Conservation (phyloP, 441 rosid genomes). For the Monsonia emarginata region DNA sequence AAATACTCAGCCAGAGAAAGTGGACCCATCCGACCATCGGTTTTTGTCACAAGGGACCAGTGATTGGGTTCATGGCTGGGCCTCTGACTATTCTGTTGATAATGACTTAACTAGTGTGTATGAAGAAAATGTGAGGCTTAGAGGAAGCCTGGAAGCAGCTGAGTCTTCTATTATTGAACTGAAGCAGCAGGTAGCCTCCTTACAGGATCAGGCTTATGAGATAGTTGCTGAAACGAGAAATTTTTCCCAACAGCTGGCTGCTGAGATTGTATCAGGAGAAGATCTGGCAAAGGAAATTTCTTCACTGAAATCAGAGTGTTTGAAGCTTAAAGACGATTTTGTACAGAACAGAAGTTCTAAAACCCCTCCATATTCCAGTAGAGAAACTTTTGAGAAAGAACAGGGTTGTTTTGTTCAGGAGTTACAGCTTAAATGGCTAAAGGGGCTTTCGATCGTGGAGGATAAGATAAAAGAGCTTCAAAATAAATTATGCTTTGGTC, state of each 20-base stretch:
- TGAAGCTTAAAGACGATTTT: conserved; percentile 60
- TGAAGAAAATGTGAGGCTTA: conserved; percentile 75
- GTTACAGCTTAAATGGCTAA: conserved; percentile 50
- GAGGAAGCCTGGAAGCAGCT: conserved; percentile 69
- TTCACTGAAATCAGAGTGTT: conserved; percentile 66
- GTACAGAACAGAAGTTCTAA: conserved; percentile 37
- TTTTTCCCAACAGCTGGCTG: conserved; percentile 58
- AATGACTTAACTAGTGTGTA: conserved; percentile 47
- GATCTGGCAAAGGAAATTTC: conserved; percentile 69
- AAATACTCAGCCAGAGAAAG: conserved; percentile 51
- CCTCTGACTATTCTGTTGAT: conserved; percentile 56
- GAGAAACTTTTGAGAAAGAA: conserved; percentile 27
- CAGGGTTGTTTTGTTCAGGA: conserved; percentile 36
- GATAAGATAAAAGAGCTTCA: conserved; percentile 65
- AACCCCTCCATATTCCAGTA: conserved; percentile 26
- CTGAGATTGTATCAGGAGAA: conserved; percentile 82
- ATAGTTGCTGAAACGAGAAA: conserved; percentile 60
- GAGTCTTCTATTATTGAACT: conserved; percentile 73
- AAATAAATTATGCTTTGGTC: conserved; percentile 52
- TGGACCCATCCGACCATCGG: conserved; percentile 43
- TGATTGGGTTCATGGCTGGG: conserved; percentile 65
- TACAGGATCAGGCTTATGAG: conserved; percentile 67
- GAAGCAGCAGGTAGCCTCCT: conserved; percentile 55
- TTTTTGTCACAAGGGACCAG: conserved; percentile 36
- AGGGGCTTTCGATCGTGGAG: conserved; percentile 61